Evolutionary conservation across 345 rosid species (phyloP).

Genomic region (Adansonia digitata): DNA sequence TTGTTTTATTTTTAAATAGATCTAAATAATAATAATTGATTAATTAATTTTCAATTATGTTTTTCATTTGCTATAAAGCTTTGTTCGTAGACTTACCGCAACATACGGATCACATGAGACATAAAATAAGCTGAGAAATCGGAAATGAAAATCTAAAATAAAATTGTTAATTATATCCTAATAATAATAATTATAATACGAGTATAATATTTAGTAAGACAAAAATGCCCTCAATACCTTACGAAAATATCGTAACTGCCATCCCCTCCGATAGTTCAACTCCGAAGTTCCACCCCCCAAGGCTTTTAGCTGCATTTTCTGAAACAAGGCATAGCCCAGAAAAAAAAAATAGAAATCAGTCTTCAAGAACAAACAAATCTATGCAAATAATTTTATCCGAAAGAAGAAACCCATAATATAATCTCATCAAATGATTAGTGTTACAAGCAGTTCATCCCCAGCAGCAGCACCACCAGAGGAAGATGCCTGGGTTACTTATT

Average conservation of each 20-base stretch:
- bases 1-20: no score
- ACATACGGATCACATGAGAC: no score
- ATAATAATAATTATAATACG: no score
- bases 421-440: conserved; percentile 18
- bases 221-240: background rate
- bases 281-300: background rate
- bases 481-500: conserved; percentile 58
- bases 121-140: no score
- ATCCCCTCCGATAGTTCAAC: background rate
- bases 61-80: no score
- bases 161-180: no score
- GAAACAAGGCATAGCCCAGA: background rate
- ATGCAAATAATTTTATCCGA: background rate
- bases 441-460: conserved; percentile 11
- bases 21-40: no score
- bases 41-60: no score
- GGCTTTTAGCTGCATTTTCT: background rate
- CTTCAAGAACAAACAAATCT: background rate
- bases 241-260: background rate
- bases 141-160: no score
- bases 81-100: no score
- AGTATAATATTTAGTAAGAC: background rate
- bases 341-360: background rate
- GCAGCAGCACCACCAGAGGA: conserved; percentile 28
- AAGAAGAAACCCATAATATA: background rate